Evolutionary conservation across 164 flowering plant species (phyloP).

Genomic region (Pachysandra terminalis): DNA sequence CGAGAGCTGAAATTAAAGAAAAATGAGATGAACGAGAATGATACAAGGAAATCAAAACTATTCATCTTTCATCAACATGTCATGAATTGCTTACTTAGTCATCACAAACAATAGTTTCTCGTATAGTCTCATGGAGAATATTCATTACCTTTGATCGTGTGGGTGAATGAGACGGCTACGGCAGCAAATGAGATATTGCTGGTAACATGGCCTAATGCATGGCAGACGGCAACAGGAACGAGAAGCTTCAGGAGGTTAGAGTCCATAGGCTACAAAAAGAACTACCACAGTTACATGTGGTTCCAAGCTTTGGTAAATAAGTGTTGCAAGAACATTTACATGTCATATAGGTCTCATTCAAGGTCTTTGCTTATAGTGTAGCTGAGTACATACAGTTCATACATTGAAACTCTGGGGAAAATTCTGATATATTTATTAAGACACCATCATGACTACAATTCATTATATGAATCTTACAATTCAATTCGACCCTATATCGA

Average conservation of each 20-base stretch:
- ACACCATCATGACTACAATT: too few relatives aligned
- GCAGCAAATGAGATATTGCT: constrained; percentile 96
- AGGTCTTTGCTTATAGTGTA: neutral
- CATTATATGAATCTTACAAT: too few relatives aligned
- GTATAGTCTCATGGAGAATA: too few relatives aligned
- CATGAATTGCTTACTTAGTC: too few relatives aligned
- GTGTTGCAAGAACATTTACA: neutral
- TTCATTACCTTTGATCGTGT: constrained; percentile 77
- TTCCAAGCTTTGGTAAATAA: neutral
- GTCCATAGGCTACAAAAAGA: constrained; percentile 72
- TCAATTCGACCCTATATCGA: too few relatives aligned
- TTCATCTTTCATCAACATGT: neutral
- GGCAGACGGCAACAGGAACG: constrained; percentile 87
- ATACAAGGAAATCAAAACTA: neutral
- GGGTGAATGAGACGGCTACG: constrained; percentile 93
- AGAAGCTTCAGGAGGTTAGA: constrained; percentile 74
- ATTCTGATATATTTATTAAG: too few relatives aligned
- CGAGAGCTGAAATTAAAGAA: constrained; percentile 56
- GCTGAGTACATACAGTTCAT: neutral
- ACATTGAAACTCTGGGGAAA: neutral
- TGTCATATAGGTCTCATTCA: neutral
- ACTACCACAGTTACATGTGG: neutral
- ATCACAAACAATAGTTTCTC: too few relatives aligned
- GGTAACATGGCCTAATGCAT: constrained; percentile 96
- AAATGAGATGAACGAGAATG: neutral